Evolutionary conservation across 2,329 filamentous ascomycete species (phyloP), one percentile per base, ranked within the genome.

Genomic region (Pseudocercospora pini-densiflorae): DNA sequence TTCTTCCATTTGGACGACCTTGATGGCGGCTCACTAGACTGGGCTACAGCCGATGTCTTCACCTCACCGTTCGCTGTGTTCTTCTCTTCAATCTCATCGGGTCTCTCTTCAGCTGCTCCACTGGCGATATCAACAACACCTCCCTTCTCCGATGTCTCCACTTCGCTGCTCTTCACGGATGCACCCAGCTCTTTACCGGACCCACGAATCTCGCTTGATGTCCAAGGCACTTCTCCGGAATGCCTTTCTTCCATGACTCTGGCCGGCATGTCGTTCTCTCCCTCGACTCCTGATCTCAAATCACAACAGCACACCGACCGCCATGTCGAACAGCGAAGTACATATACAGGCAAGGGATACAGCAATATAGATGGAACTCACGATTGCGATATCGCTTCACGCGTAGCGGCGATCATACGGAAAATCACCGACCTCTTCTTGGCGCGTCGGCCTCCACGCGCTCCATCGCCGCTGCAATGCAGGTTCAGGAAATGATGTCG

Each of bases 1-100:
- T 33, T 47, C 12, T 58, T 33, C 59, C 51, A 62, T 61, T 49
- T 24, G 10, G 36, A 33, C 19, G 55, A 21, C 29, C 33, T n/a
- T 58, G 31, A 43, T 47, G 23, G 27, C 3, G 47, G 21, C 51
- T n/a, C n/a, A n/a, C 27, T 2, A 4, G 51, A 12, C 16, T 55
- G 21, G 24, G 8, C 23, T 29, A 6, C 19, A 29, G n/a, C 23
- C 7, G 24, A 16, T 24, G 16, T n/a, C 51, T 27, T 31, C 23
- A 5, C 16, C 27, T 55, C 24, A 27, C 27, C 5, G 27, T 55
- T 24, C 47, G 16, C 19, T 8, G 40, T n/a, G 1, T 7, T 23
- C 21, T 51, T 16, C 19, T 51, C 19, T 27, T 23, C 47, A 27
- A 51, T 9, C 5, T 21, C 24, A 27, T 23, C 9, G 8, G 21